A percentile compares a stretch with the other conserved stretches of the same genome.
Conservation (phyloP, 306 rosid species). For the Ormosia emarginata region DNA sequence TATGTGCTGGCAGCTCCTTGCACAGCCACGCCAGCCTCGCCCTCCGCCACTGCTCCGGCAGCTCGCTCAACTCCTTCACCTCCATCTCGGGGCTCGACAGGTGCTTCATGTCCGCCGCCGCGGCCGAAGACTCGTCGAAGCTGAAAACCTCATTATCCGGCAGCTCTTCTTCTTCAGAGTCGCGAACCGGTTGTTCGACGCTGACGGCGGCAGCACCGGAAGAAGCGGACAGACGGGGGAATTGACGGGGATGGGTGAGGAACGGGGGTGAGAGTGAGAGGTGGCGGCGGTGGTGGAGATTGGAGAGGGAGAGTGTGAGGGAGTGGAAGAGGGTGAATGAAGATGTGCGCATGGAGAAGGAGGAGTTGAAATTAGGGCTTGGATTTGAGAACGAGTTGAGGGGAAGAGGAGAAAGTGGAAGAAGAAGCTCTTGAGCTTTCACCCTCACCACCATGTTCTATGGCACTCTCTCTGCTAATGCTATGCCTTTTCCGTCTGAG, state of each 20-base stretch:
- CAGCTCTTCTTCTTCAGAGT: not conserved
- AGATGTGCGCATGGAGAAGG: slow-evolving; percentile 25
- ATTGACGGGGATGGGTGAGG: not conserved
- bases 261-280: not conserved
- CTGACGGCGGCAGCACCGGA: not conserved
- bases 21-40: slow-evolving; percentile 51
- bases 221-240: not conserved
- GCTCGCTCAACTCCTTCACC: slow-evolving; percentile 36
- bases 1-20: slow-evolving; percentile 42
- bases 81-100: slow-evolving; percentile 30
- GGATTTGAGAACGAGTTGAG: not conserved
- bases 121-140: slow-evolving; percentile 4
- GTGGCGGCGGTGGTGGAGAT: not conserved
- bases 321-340: slow-evolving; percentile 20
- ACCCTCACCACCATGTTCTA: not conserved
- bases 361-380: slow-evolving; percentile 5
- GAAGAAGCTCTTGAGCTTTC: not conserved
- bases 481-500: not conserved
- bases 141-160: not conserved
- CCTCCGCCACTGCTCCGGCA: slow-evolving; percentile 52
- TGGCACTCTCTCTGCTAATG: not conserved
- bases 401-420: not conserved
- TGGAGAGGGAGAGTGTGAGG: not conserved
- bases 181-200: not conserved
- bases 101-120: slow-evolving; percentile 6